Conservation (phyloP, 768 basidiomycete genomes). For the Lactarius vividus region DNA sequence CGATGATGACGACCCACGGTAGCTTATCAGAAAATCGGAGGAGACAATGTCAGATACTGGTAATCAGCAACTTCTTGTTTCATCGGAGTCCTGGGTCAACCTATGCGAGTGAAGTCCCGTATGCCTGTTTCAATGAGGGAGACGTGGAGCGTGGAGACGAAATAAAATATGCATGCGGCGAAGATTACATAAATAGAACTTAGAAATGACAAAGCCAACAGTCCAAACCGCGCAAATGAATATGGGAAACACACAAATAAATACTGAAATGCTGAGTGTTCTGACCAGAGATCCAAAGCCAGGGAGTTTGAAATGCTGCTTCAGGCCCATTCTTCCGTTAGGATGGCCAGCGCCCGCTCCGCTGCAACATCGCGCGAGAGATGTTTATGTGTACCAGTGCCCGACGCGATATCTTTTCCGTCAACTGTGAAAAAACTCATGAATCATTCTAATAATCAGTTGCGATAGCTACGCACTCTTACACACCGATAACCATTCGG, state of each 20-base stretch:
- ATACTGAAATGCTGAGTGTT: not conserved
- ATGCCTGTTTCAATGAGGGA: not conserved
- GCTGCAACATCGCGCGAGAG: conserved; percentile 23
- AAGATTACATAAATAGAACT: conserved; percentile 16
- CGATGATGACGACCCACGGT: not conserved
- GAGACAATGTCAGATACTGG: not conserved
- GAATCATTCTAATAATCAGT: not conserved
- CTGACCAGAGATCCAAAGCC: not conserved
- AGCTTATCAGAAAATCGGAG: conserved; percentile 1
- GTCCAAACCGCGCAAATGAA: not conserved
- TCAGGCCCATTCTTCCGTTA: conserved; percentile 13
- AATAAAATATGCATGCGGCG: not conserved
- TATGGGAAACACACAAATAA: conserved; percentile 12
- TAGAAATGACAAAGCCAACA: conserved; percentile 10
- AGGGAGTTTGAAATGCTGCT: not conserved
- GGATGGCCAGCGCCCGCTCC: conserved; percentile 11
- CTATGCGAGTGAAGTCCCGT: not conserved
- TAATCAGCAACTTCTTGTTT: not conserved
- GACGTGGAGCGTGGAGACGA: not conserved
- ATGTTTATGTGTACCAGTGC: conserved; percentile 25
- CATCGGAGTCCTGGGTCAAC: not conserved
- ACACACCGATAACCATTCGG: conserved; percentile 53
- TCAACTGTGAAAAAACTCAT: conserved; percentile 22
- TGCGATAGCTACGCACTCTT: conserved; percentile 42
- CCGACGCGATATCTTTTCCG: conserved; percentile 14